Evolutionary conservation across 2,329 filamentous ascomycete species (phyloP).

Genomic region (Penicillium sp.): DNA sequence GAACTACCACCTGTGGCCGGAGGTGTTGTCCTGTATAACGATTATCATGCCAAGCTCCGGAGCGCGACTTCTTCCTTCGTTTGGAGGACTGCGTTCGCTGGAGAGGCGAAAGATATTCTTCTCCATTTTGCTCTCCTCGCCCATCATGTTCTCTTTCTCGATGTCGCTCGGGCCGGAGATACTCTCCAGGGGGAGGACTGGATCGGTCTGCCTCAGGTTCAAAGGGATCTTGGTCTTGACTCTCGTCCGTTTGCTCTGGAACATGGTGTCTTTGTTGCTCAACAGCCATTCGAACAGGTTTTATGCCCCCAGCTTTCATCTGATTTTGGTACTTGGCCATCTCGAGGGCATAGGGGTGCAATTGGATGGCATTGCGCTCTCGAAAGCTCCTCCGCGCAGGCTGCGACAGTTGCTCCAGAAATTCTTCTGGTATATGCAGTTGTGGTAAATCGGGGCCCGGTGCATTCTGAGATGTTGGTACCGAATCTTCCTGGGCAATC

Average conservation of each 20-base stretch:
- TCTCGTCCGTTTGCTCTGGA: slow-evolving; percentile 22
- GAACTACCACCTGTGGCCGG: slow-evolving; percentile 27
- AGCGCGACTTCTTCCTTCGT: slow-evolving; percentile 32
- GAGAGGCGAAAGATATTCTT: slow-evolving; percentile 2
- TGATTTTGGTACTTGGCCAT: slow-evolving; percentile 40
- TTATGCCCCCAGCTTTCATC: slow-evolving; percentile 40
- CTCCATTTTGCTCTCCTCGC: slow-evolving; percentile 4
- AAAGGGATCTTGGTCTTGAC: slow-evolving; percentile 31
- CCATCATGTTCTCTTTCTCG: slow-evolving; percentile 2
- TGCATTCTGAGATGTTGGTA: slow-evolving; percentile 1
- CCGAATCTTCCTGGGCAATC: not conserved
- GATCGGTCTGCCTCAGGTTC: slow-evolving; percentile 30
- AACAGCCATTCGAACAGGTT: slow-evolving; percentile 36
- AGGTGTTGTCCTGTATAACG: too few relatives aligned
- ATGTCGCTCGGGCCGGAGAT: slow-evolving; percentile 17
- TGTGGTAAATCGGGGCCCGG: slow-evolving; percentile 17
- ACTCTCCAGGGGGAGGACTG: slow-evolving; percentile 29
- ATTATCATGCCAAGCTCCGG: slow-evolving; percentile 9
- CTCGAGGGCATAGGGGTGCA: slow-evolving; percentile 46
- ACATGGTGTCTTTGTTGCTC: slow-evolving; percentile 12
- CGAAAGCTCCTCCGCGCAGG: slow-evolving; percentile 35
- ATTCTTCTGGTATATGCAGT: slow-evolving; percentile 26
- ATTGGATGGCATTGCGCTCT: slow-evolving; percentile 45
- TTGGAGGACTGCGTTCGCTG: slow-evolving; percentile 26
- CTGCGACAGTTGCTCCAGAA: slow-evolving; percentile 23